Conservation (phyloP, 176 grass and related monocot genomes). For the Hordeum vulgare region MorexV3_pseudomolecules_assembly NC_058519.1:25436893-25437392, state of each 20-base stretch:
- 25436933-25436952: constrained; percentile 36
- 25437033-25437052: not conserved
- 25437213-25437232: constrained; percentile 46
- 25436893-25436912: constrained; percentile 32
- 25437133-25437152: constrained; percentile 37
- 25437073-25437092: constrained; percentile 31
- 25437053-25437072: constrained; percentile 10
- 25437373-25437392: not conserved
- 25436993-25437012: constrained; percentile 4
- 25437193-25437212: constrained; percentile 23
- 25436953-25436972: constrained; percentile 70
- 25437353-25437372: not conserved
- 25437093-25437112: constrained; percentile 41
- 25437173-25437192: constrained; percentile 28
- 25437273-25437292: not conserved
- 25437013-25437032: not conserved
- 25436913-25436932: constrained; percentile 49
- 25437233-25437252: constrained; percentile 36
- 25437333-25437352: not conserved
- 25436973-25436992: constrained; percentile 32
- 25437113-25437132: constrained; percentile 31
- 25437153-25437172: constrained; percentile 41
- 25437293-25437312: not conserved
- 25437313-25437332: not conserved
- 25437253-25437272: not conserved